Base-by-base conservation (phyloP, 371 early-diverging fungal genomes). In the Phascolomyces articulosus region DNA sequence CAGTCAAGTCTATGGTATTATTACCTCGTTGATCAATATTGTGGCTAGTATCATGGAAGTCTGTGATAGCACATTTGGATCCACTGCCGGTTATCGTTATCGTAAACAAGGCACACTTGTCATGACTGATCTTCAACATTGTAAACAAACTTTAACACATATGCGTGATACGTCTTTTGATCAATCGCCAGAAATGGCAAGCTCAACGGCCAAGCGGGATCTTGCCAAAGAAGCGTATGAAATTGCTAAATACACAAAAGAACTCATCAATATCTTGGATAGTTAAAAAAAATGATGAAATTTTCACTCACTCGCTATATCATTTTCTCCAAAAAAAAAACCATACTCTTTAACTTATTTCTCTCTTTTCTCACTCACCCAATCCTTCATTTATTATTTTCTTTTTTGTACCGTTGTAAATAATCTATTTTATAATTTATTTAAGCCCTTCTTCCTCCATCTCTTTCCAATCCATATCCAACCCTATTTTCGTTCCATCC, bases 151-250 rank as follows among this genome's bases (percentile, higher is more conserved):
- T 63, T 79, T 96, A 55, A 84, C 85, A 23, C 87, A 90, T 63
- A 86, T 95, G 63, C 85, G 89, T 38, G 85, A 79, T 26, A 65
- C 65, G 0, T 79, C 86, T 28, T 71, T 80, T 20, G 44, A 61
- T 1, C 61, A 72, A 21, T 64, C 74, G 15, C 77, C 77, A 26
- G 81, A 82, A 34, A 72, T 73, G 20, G 76, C 85, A 44, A 76
- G 82, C 55, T 82, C 90, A 26, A 88, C 87, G 67, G 83, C 87
- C 62, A 97, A 95, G 75, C 93, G 96, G 67, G 84, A 90, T 70
- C 75, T 98, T 58, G 95, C 95, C 15, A 89, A 91, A 63, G 93
- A 92, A 13, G 81, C 91, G 24, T 95, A 94, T 72, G 96, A 98
- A 68, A 93, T 98, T 71, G 97, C 96, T 13, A 95, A 95, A 75